Evolutionary conservation across 257 asterid genomes (phyloP).

Genomic region (Salvia hispanica): DNA sequence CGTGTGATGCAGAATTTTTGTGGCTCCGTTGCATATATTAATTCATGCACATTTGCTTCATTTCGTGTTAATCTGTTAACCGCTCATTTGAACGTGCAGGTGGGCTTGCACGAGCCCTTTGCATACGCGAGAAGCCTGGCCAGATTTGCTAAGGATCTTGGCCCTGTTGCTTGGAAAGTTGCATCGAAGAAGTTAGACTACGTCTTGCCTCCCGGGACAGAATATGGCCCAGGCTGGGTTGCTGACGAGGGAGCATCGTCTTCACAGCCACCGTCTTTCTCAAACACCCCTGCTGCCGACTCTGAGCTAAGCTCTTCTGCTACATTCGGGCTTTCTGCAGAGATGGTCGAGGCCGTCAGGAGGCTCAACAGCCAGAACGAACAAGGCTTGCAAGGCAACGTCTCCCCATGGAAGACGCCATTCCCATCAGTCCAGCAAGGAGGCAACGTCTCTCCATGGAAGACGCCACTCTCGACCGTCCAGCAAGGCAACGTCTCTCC

Average conservation of each 20-base stretch:
- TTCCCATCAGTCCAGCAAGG: slow-evolving; percentile 31
- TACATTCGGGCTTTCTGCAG: slow-evolving; percentile 44
- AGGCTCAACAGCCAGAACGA: slow-evolving; percentile 63
- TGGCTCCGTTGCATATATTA: background rate
- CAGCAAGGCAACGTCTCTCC: too few relatives aligned
- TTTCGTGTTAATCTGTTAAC: background rate
- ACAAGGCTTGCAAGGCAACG: slow-evolving; percentile 34
- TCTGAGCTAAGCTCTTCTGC: slow-evolving; percentile 42
- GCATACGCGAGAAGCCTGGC: slow-evolving; percentile 86
- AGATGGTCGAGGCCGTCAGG: slow-evolving; percentile 58
- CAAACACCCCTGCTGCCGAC: slow-evolving; percentile 37
- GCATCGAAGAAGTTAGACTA: slow-evolving; percentile 65
- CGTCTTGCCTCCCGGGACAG: slow-evolving; percentile 59
- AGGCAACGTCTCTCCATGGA: too few relatives aligned
- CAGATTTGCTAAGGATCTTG: slow-evolving; percentile 78
- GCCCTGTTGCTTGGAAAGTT: slow-evolving; percentile 80
- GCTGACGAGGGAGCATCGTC: slow-evolving; percentile 54
- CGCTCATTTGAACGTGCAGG: slow-evolving; percentile 47
- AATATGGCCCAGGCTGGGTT: slow-evolving; percentile 96
- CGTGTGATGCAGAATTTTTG: slow-evolving; percentile 22
- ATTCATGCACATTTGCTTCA: background rate
- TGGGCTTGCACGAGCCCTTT: slow-evolving; percentile 78
- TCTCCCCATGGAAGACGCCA: slow-evolving; percentile 37
- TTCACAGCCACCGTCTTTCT: slow-evolving; percentile 38
- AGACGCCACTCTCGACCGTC: too few relatives aligned